Base-by-base conservation (phyloP, 2,329 filamentous ascomycete genomes). In the Colletotrichum sojae region DNA sequence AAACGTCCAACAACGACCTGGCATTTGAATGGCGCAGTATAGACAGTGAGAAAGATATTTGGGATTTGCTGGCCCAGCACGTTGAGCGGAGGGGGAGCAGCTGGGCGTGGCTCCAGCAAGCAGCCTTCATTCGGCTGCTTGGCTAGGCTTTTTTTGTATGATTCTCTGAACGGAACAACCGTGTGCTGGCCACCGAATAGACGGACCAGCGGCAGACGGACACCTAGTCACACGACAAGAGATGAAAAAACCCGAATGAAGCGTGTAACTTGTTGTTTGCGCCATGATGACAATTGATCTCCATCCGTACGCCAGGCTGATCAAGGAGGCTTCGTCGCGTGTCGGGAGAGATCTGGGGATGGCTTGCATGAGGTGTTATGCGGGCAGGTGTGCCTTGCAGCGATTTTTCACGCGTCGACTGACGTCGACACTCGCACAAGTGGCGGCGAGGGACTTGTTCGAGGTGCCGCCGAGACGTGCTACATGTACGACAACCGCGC, bases 11-110 rank as follows among this genome's bases (percentile, higher is more conserved):
- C 67, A 52, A 69, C 55, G 59, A 62, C 52, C 63, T 64, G 55
- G 67, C 67, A 69, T 69, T 66, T 60, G 51, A 55, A 69, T 51
- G 62, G 67, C 67, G 67, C 40, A 67, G 67, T 53, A 56, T 68
- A 68, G 66, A 68, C 48, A 65, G 55, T 2, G 22, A 59, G 61
- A 55, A 65, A 59, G 54, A 48, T 45, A 53, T 25, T 43, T 22
- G 31, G 31, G 46, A 43, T 55, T 39, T 43, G 39, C 54, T 55
- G 49, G 49, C 62, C 66, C 55, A 45, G 27, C 5, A 54, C 22
- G 9, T 18, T 25, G 22, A 25, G 22, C 22, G 22, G 15, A 22
- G 16, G 12, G 46, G 36, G 31, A 27, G 48, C 13, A 36, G 22
- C n/a, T 20, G 31, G 49, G 49, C 13, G 22, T 52, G 48, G 18